Percentiles rank a stretch among this genome's conserved stretches.
These are phyloP conservation scores for Ogataea degrootiae DNA, from an alignment of 805 yeast genomes.

Conservation along the genomic window DNA sequence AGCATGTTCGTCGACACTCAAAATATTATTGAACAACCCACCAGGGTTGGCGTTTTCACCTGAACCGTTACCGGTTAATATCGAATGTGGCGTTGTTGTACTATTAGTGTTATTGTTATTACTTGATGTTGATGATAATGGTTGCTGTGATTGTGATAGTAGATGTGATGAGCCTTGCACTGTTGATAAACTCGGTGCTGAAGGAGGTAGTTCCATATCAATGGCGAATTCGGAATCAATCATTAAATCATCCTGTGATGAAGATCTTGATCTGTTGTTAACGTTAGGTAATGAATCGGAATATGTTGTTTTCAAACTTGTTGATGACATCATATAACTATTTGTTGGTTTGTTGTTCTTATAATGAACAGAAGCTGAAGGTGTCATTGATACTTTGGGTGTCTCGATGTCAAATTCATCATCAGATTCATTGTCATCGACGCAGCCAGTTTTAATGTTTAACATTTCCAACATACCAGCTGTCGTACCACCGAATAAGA, in stretches of 20 bases:
- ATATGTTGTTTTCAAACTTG: constrained; percentile 15
- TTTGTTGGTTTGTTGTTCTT: not conserved
- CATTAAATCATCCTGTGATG: constrained; percentile 25
- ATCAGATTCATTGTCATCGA: constrained; percentile 78
- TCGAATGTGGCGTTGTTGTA: not conserved
- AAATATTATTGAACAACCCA: constrained; percentile 26
- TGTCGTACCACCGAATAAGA: constrained; percentile 96
- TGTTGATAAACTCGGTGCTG: constrained; percentile 17
- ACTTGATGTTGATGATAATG: too few species aligned
- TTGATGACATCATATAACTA: constrained; percentile 15
- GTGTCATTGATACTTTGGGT: constrained; percentile 29
- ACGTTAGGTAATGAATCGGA: constrained; percentile 15
- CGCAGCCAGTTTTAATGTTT: constrained; percentile 87
- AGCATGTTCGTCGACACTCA: constrained; percentile 60
- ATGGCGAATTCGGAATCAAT: constrained; percentile 31
- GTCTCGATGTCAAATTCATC: constrained; percentile 95
- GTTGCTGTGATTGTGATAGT: too few species aligned
- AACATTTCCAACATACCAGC: constrained; percentile 96
- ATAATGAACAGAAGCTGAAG: constrained; percentile 9
- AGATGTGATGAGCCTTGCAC: constrained; percentile 10
- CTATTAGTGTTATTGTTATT: too few species aligned
- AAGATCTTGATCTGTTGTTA: constrained; percentile 18
- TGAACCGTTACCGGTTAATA: not conserved
- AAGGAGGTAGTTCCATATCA: constrained; percentile 32
- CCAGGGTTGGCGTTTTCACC: constrained; percentile 5